Percentiles rank a stretch among this genome's conserved stretches.
These are phyloP conservation scores for Petrea volubilis DNA, from an alignment of 257 asterid genomes.

Conservation along the genomic window DNA sequence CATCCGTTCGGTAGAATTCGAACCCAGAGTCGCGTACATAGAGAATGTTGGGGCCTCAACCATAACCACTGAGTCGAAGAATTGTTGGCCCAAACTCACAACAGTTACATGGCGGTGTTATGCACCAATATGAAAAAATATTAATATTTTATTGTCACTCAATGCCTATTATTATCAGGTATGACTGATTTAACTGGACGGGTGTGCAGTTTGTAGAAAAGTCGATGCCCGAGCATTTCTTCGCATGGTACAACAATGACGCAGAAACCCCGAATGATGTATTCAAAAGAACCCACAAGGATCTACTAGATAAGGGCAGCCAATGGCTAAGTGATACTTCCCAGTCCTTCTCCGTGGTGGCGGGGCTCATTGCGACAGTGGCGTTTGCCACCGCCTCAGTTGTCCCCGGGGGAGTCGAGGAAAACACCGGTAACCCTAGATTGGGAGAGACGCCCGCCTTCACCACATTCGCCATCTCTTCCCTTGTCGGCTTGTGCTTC, in stretches of 20 bases:
- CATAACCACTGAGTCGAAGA: no score
- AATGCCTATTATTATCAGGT: no score
- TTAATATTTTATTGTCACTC: no score
- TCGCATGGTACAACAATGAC: constrained; percentile 30
- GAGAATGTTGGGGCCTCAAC: no score
- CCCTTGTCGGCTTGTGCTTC: constrained; percentile 53
- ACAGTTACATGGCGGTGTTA: no score
- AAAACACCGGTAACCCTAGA: constrained; percentile 31
- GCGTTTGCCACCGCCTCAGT: constrained; percentile 61
- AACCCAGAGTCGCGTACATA: no score
- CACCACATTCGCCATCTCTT: constrained; percentile 41
- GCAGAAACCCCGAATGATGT: constrained; percentile 38
- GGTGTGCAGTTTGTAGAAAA: constrained; percentile 43
- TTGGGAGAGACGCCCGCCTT: constrained; percentile 35
- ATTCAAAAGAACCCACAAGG: constrained; percentile 33
- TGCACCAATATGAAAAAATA: no score
- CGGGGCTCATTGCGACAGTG: constrained; percentile 65
- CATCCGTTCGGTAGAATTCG: no score
- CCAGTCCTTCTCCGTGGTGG: constrained; percentile 58
- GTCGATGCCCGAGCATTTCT: constrained; percentile 37
- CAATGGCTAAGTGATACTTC: constrained; percentile 52
- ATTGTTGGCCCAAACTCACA: no score
- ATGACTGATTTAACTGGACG: no score
- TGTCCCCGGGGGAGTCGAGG: constrained; percentile 49
- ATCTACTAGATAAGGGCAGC: constrained; percentile 35